Evolutionary conservation across 2,329 filamentous ascomycete species (phyloP), one percentile per base, ranked within the genome.

Genomic region (Pleochaeta shiraiana): DNA sequence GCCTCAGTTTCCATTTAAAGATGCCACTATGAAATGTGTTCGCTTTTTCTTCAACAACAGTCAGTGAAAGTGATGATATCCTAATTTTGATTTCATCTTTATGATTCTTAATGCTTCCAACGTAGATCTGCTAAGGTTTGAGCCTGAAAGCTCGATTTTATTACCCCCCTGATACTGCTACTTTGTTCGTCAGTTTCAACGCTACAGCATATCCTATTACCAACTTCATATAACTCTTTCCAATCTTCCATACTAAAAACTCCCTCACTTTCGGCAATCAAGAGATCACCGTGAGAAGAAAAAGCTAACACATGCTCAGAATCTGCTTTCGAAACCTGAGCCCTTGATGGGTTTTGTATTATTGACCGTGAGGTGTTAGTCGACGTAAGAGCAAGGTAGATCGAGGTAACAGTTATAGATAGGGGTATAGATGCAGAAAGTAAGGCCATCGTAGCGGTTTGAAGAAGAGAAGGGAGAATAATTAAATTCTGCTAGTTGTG

Each of bases 291-390:
- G 63, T 83, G 78, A 0, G 85, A 84, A n/a, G 85, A 86, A 73
- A 93, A 95, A 5, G 84, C 86, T 65, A 96, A 79, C n/a, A 87
- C 88, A 72, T 96, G 92, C 26, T 88, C 76, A 4, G 90, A 95
- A 64, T 77, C 79, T 12, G 87, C 85, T 57, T 76, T 75, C 68
- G 83, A 78, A 57, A 85, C 78, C 66, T 87, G 79, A 26, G 81
- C 77, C 5, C 83, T 78, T 3, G 81, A 82, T 6, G 90, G 90
- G 64, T 85, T 80, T 33, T 83, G 73, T 34, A 84, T 75, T 60
- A 74, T 73, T 61, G 74, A 75, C 33, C 71, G 71, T 33, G 74
- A 72, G 65, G 75, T 72, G 66, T 76, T 71, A 57, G 74, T 70
- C 16, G 21, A 31, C 43, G 14, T n/a, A 24, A 77, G 73, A 26